Evolutionary conservation across 23 red algal species (phyloP).

Genomic region (Gracilaria caudata): DNA sequence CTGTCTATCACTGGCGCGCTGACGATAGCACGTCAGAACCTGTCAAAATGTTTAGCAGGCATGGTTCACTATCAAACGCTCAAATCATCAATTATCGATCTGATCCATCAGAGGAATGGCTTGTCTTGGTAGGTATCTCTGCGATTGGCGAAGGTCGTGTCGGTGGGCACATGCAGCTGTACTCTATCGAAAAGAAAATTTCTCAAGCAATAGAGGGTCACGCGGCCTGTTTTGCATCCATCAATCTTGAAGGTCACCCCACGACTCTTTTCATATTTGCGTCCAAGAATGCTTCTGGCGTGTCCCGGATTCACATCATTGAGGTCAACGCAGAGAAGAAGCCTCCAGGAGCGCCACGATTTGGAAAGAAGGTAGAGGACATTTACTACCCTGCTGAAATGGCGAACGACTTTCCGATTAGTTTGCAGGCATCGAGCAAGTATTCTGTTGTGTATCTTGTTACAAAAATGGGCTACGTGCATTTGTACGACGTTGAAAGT

Average conservation of each 20-base stretch:
- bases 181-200: conserved; percentile 88
- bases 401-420: conserved; percentile 80
- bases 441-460: conserved; percentile 84
- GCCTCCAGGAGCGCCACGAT: conserved; percentile 90
- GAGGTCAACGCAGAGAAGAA: conserved; percentile 96
- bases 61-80: conserved; percentile 72
- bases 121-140: conserved; percentile 92
- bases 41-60: conserved; percentile 93
- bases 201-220: conserved; percentile 95
- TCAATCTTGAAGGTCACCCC: conserved; percentile 71
- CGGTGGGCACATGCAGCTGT: conserved; percentile 89
- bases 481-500: conserved; percentile 91
- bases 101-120: conserved; percentile 85
- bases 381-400: conserved; percentile 93
- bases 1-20: conserved; percentile 89
- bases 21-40: conserved; percentile 79
- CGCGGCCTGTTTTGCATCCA: conserved; percentile 87
- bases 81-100: conserved; percentile 98
- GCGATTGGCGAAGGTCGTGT: conserved; percentile 78
- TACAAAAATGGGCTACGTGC: conserved; percentile 98
- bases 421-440: conserved; percentile 87
- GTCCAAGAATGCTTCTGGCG: conserved; percentile 70
- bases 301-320: conserved; percentile 86
- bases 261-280: conserved; percentile 94
- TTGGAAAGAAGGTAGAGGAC: conserved; percentile 87